Base-by-base conservation (phyloP, 306 rosid genomes). In the Leucaena leucocephala region DNA sequence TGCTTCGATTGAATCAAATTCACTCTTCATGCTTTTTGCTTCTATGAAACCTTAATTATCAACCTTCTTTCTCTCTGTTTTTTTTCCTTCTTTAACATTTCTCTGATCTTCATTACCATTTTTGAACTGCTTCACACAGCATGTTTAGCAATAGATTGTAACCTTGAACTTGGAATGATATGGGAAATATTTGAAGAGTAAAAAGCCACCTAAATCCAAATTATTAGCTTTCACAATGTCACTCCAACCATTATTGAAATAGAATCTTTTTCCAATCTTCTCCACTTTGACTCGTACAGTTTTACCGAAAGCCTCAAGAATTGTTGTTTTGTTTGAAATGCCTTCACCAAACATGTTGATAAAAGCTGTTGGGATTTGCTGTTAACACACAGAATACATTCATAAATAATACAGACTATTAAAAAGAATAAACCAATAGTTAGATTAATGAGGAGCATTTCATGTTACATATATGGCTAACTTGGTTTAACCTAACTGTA, bases 351-450 rank as follows among this genome's bases (percentile, higher is more conserved):
- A 72, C 38, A 17, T 8, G 11, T 35, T 72, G 34, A 52, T 49
- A 36, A 72, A 72, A 72, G 76, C 48, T 9, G 62, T 16, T 72
- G 76, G 76, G 64, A 72, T 49, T 72, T 35, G 64, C 76, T 72
- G 76, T 35, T 22, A 48, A 46, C 11, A 49, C 17, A 49, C 8
- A 71, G 15, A 8, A 48, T 48, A 22, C n/a, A 52, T n/a, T n/a
- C n/a, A n/a, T n/a, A n/a, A n/a, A n/a, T n/a, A n/a, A n/a, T n/a
- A n/a, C n/a, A n/a, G n/a, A n/a, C 3, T 38, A 38, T 38, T 38
- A 38, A 38, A 38, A 38, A 8, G 46, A 8, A 43, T 40, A 8
- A 40, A 40, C 43, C n/a, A n/a, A n/a, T n/a, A n/a, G 0, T 40
- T 40, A 43, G 10, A 43, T 43, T 43, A 43, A 7, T 43, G 46